Evolutionary conservation across 768 basidiomycete species (phyloP).

Genomic region (Tricholoma flavovirens): DNA sequence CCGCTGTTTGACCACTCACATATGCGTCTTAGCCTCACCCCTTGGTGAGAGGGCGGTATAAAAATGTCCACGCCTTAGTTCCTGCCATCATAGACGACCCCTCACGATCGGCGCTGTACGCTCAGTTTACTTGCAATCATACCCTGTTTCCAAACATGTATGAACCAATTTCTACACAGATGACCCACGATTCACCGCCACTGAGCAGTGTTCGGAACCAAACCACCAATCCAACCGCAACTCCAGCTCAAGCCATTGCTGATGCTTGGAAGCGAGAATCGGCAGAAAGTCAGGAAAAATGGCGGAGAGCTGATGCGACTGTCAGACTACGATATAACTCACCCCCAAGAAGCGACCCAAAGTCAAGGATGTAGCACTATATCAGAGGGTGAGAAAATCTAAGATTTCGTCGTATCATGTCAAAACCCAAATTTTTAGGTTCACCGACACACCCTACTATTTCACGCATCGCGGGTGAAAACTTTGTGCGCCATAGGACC

Average conservation of each 20-base stretch:
- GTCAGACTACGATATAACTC: constrained; percentile 45
- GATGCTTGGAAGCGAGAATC: constrained; percentile 64
- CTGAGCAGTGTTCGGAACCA: constrained; percentile 29
- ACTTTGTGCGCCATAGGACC: background rate
- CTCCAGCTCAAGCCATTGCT: constrained; percentile 60
- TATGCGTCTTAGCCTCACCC: constrained; percentile 34
- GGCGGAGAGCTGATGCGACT: constrained; percentile 47
- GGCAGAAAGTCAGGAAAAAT: constrained; percentile 51
- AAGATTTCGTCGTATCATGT: background rate
- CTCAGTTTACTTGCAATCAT: constrained; percentile 23
- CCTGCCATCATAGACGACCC: constrained; percentile 29
- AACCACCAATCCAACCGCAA: constrained; percentile 28
- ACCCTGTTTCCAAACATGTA: constrained; percentile 26
- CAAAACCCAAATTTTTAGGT: constrained; percentile 1
- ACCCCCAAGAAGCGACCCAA: constrained; percentile 31
- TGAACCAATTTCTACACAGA: constrained; percentile 31
- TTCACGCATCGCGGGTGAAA: background rate
- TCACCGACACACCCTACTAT: background rate
- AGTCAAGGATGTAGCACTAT: constrained; percentile 47
- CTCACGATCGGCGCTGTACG: constrained; percentile 31
- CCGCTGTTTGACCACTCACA: constrained; percentile 31
- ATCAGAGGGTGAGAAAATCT: constrained; percentile 11
- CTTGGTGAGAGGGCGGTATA: constrained; percentile 37
- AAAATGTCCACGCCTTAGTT: constrained; percentile 34
- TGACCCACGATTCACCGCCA: constrained; percentile 39